Conservation (phyloP, 768 basidiomycete genomes). For the Rhodotorula sphaerocarpa region DNA sequence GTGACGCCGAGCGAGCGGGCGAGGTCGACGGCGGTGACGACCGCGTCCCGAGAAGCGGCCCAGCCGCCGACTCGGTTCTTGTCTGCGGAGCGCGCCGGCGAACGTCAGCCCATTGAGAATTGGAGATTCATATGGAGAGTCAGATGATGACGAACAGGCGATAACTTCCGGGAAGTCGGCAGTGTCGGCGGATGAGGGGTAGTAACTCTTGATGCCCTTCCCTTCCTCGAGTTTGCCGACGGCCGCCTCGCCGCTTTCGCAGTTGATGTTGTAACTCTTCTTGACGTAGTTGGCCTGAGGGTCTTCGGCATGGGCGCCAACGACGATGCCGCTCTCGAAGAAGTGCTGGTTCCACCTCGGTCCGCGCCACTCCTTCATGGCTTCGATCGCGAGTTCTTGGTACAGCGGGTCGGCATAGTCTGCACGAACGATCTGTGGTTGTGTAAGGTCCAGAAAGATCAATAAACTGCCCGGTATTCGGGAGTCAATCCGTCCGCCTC, state of each 20-base stretch:
- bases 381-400: constrained; percentile 39
- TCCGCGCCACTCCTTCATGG: constrained; percentile 41
- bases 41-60: constrained; percentile 32
- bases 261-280: constrained; percentile 7
- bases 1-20: constrained; percentile 49
- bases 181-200: neutral
- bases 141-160: neutral
- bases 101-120: neutral
- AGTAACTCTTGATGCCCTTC: constrained; percentile 4
- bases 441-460: no score
- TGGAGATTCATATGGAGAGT: no score
- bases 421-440: constrained; percentile 27
- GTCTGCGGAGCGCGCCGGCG: neutral
- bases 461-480: no score
- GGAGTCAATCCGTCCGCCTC: no score
- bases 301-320: neutral
- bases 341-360: constrained; percentile 39
- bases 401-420: constrained; percentile 41
- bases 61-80: constrained; percentile 28
- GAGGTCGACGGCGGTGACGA: constrained; percentile 12
- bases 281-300: constrained; percentile 16
- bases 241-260: neutral
- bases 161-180: neutral
- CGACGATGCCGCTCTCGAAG: constrained; percentile 35
- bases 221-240: neutral